Percentiles rank a stretch among this genome's conserved stretches.
Evolutionary conservation across 257 asterid species (phyloP).

Genomic region (Coffea canephora): DNA sequence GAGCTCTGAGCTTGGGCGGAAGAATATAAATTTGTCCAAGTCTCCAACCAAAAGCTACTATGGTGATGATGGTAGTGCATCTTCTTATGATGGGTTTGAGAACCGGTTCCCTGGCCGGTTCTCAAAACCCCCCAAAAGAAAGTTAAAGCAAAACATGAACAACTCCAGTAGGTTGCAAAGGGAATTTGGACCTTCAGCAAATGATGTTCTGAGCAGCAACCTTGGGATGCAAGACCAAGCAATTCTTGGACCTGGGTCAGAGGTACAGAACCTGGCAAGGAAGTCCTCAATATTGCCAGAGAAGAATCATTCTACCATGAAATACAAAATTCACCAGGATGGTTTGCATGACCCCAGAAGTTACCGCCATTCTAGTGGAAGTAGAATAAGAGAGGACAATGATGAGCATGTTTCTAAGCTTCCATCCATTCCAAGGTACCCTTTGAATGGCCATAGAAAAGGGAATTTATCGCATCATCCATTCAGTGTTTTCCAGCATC

Average conservation of each 20-base stretch:
- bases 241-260: conserved; percentile 26
- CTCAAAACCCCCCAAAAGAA: conserved; percentile 35
- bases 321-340: conserved; percentile 35
- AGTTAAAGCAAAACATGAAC: conserved; percentile 23
- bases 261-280: conserved; percentile 29
- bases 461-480: conserved; percentile 29
- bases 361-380: conserved; percentile 15
- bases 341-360: conserved; percentile 35
- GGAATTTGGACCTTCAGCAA: conserved; percentile 21
- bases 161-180: conserved; percentile 25
- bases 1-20: conserved; percentile 28
- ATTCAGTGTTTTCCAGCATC: conserved; percentile 31
- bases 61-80: conserved; percentile 59
- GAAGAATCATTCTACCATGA: conserved; percentile 30
- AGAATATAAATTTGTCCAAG: conserved; percentile 25
- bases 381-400: conserved; percentile 32
- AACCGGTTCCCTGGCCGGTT: conserved; percentile 30
- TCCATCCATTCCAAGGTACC: conserved; percentile 33
- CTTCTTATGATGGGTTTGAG: conserved; percentile 62
- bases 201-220: conserved; percentile 20
- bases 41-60: conserved; percentile 49
- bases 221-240: conserved; percentile 32
- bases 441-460: conserved; percentile 32
- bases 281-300: conserved; percentile 24
- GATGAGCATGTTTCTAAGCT: conserved; percentile 26